Evolutionary conservation across 805 yeast species (phyloP).

Genomic region (Lipomyces oligophaga): DNA sequence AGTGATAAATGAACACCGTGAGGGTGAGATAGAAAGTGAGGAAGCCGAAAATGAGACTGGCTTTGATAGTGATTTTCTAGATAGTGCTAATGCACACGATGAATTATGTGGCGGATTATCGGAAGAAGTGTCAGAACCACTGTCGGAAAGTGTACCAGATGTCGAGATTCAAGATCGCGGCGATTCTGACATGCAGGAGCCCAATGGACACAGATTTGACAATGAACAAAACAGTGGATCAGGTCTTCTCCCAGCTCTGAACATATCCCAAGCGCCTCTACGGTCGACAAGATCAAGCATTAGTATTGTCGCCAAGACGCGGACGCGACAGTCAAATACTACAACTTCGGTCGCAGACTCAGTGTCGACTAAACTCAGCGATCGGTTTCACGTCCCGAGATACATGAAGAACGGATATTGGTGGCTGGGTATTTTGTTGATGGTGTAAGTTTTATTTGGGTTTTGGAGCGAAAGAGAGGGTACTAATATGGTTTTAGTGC

Average conservation of each 20-base stretch:
- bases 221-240: too few relatives aligned
- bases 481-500: slow-evolving; percentile 11
- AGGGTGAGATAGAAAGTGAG: neutral
- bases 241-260: too few relatives aligned
- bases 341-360: slow-evolving; percentile 9
- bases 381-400: slow-evolving; percentile 14
- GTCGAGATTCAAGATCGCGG: too few relatives aligned
- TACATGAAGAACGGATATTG: slow-evolving; percentile 33
- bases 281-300: too few relatives aligned
- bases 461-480: neutral
- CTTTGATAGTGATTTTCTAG: too few relatives aligned
- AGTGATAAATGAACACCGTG: neutral
- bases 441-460: slow-evolving; percentile 34
- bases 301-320: too few relatives aligned
- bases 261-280: too few relatives aligned
- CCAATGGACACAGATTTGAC: too few relatives aligned
- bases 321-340: too few relatives aligned
- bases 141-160: neutral
- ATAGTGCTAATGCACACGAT: neutral
- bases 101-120: neutral
- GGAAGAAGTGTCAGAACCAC: too few relatives aligned
- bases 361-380: neutral
- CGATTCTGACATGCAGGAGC: too few relatives aligned
- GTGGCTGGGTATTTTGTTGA: slow-evolving; percentile 44
- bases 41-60: slow-evolving; percentile 13